phyloP scores from a whole-genome alignment of 345 rosid species.

The Heritiera fomes region DNA sequence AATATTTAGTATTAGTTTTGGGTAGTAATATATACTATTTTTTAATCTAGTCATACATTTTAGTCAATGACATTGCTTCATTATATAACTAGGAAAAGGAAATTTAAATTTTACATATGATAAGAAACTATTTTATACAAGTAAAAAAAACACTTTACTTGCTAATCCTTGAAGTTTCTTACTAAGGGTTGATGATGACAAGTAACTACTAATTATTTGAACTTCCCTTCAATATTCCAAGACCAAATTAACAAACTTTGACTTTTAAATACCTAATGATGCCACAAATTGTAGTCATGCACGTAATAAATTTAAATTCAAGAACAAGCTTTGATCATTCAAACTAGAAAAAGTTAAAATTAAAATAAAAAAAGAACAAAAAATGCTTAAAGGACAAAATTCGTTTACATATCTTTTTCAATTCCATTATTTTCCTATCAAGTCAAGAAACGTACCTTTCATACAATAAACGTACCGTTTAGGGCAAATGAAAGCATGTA shows the following conservation, averaged over 20 bases:
- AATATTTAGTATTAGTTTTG: not conserved
- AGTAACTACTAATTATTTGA: not conserved
- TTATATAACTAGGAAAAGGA: too few relatives aligned
- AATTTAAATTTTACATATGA: too few relatives aligned
- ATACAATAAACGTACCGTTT: not conserved
- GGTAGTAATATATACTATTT: not conserved
- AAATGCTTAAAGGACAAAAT: not conserved
- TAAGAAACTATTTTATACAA: too few relatives aligned
- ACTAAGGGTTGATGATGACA: not conserved
- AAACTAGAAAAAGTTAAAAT: not conserved
- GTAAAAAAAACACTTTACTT: too few relatives aligned
- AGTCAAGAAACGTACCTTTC: not conserved
- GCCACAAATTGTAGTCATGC: not conserved
- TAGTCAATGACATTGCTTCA: too few relatives aligned
- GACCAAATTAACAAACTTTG: not conserved
- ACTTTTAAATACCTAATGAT: conserved; percentile 12
- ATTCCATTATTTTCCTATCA: conserved; percentile 9
- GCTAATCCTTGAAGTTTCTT: not conserved
- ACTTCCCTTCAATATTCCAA: not conserved
- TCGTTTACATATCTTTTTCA: conserved; percentile 9
- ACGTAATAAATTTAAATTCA: not conserved
- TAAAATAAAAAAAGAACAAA: not conserved
- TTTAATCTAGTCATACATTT: too few relatives aligned
- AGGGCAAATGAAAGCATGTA: conserved; percentile 12
- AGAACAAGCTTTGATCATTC: not conserved